phyloP scores from a whole-genome alignment of 495 filamentous ascomycete genomes.

The Aspergillus nidulans region DNA sequence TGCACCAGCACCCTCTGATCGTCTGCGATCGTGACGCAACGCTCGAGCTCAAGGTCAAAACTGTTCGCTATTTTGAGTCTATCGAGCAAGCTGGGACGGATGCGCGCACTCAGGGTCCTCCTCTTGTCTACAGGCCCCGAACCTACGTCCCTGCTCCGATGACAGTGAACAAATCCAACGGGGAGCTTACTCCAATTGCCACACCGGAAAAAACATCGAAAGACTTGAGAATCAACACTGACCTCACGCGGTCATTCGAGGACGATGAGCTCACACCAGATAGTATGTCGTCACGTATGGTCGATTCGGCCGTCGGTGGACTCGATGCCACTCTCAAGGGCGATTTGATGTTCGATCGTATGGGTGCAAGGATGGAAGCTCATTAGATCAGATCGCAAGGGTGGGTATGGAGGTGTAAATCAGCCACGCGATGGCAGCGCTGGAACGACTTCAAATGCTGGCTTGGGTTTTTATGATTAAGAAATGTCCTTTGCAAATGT shows the following conservation, averaged over 20 bases:
- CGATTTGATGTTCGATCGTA: constrained; percentile 40
- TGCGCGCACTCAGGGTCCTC: constrained; percentile 53
- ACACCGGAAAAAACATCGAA: constrained; percentile 36
- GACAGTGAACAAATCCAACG: constrained; percentile 20
- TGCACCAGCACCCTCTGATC: constrained; percentile 75
- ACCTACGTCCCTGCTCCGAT: constrained; percentile 38
- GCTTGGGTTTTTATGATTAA: background rate
- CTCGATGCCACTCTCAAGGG: constrained; percentile 37
- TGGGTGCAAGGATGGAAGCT: constrained; percentile 37
- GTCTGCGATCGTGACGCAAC: constrained; percentile 86
- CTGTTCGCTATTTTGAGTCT: constrained; percentile 63
- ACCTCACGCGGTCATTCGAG: constrained; percentile 34
- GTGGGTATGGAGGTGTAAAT: background rate
- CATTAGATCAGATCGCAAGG: constrained; percentile 13
- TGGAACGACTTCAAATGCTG: constrained; percentile 6
- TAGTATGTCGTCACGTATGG: constrained; percentile 63
- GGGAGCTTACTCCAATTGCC: constrained; percentile 24
- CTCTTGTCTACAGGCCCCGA: constrained; percentile 39
- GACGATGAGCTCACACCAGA: constrained; percentile 59
- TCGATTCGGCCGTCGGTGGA: constrained; percentile 48
- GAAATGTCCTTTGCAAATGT: background rate
- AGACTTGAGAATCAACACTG: constrained; percentile 43
- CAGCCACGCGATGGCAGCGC: constrained; percentile 1
- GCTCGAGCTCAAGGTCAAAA: constrained; percentile 79
- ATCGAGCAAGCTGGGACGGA: constrained; percentile 60